A percentile compares a stretch with the other conserved stretches of the same genome.
phyloP scores from a whole-genome alignment of 2,329 filamentous ascomycete species.

The Arthroderma sp. region DNA sequence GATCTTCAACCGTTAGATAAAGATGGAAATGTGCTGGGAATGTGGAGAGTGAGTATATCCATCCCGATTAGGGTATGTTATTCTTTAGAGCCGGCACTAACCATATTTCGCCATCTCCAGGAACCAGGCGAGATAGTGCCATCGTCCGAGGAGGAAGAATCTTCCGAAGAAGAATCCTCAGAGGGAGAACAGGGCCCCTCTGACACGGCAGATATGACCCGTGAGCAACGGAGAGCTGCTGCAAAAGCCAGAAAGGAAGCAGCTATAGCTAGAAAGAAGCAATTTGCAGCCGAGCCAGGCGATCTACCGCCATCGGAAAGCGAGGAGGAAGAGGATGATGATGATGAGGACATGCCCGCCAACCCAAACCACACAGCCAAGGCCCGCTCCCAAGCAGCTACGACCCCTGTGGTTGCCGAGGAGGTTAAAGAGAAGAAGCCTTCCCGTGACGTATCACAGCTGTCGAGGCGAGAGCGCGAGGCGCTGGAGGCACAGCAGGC shows the following conservation, averaged over 20 bases:
- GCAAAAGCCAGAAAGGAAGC: slow-evolving; percentile 88
- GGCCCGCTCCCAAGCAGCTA: slow-evolving; percentile 55
- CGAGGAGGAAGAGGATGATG: slow-evolving; percentile 30
- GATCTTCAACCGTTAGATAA: slow-evolving; percentile 78
- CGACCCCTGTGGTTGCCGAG: slow-evolving; percentile 42
- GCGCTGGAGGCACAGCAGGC: slow-evolving; percentile 75
- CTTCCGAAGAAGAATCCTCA: slow-evolving; percentile 36
- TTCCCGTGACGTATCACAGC: slow-evolving; percentile 39
- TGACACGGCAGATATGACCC: slow-evolving; percentile 46
- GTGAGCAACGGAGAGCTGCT: slow-evolving; percentile 74
- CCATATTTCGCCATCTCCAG: slow-evolving; percentile 11
- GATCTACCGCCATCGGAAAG: slow-evolving; percentile 68
- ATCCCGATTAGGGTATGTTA: not conserved
- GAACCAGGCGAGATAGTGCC: slow-evolving; percentile 22
- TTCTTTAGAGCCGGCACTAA: not conserved
- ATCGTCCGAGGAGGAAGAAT: slow-evolving; percentile 40
- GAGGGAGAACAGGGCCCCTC: slow-evolving; percentile 37
- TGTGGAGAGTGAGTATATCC: slow-evolving; percentile 54
- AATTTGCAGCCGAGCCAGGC: slow-evolving; percentile 61
- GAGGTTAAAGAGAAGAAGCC: slow-evolving; percentile 16
- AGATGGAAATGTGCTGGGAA: slow-evolving; percentile 76
- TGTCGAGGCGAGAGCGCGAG: slow-evolving; percentile 58
- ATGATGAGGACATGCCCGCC: slow-evolving; percentile 43
- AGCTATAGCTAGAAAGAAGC: slow-evolving; percentile 63
- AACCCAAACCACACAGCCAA: slow-evolving; percentile 76